Evolutionary conservation across 202 grass and related monocot species (phyloP), one percentile per base, ranked within the genome.

Genomic region (Zizania palustris): DNA sequence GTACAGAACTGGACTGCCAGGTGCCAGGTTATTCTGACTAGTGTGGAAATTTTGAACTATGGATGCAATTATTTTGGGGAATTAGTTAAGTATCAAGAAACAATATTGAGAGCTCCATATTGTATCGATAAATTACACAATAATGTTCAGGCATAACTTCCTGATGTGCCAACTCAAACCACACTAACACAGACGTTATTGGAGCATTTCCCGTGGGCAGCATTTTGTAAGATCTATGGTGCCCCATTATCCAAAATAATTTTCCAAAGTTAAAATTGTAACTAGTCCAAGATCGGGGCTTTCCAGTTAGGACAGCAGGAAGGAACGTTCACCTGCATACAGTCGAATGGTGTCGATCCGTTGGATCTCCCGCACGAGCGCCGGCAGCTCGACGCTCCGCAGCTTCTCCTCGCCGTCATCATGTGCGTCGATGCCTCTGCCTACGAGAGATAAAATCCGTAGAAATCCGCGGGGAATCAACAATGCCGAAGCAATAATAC

Each of bases 291-390:
- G n/a, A 34, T 58, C 13, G 12, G 20, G 19, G 15, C 2, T 64
- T 63, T 7, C 15, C 13, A 49, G 19, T 35, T 16, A 3, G 15
- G 46, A 76, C 28, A 39, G 16, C 5, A 19, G 4, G 1, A 22
- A 6, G 16, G 48, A 42, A 75, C 16, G 40, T 68, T 90, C 77
- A 98, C 96, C 96, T 28, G 89, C 89, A 75, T 98, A 98, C 28
- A 78, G 70, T 6, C 90, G 91, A 84, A 98, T 72, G 11, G 85
- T 85, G 66, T 92, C 86, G 49, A 98, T 95, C 74, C 87, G 67
- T 53, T 74, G 72, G 86, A 98, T 81, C 81, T 95, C 89, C 36
- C 79, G 83, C 44, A 79, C 87, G 35, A 95, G 81, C 68, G 79
- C 72, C 36, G 87, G 85, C 3, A 98, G 63, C 10, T 78, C 80